These are phyloP conservation scores for Botrytis sinoallii DNA, from an alignment of 2,329 filamentous ascomycete genomes.

Conservation along the genomic window DNA sequence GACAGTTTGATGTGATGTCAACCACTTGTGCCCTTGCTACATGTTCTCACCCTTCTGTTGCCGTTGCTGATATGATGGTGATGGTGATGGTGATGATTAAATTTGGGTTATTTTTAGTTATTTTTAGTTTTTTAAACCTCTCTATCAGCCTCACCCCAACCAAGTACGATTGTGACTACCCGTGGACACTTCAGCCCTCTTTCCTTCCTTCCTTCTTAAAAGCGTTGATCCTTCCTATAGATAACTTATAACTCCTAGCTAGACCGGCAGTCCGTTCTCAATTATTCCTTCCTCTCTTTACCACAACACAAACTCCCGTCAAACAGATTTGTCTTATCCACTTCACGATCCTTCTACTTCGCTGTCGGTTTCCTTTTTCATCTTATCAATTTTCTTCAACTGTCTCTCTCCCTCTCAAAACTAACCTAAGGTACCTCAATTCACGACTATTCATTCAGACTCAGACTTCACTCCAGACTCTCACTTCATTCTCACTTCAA, in stretches of 20 bases:
- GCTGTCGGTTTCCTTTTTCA: not conserved
- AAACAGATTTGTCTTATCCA: not conserved
- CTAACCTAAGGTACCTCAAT: constrained; percentile 4
- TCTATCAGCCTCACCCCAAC: not conserved
- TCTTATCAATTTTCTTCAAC: not conserved
- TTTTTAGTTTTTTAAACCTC: not conserved
- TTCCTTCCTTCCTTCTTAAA: not conserved
- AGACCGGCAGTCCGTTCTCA: not conserved
- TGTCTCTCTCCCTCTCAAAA: not conserved
- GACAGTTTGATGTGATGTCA: not conserved
- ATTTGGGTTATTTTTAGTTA: not conserved
- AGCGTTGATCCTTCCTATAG: not conserved
- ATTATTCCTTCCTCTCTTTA: not conserved
- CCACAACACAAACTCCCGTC: not conserved
- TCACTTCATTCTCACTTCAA: not conserved
- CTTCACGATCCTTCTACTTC: not conserved
- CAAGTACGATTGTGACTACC: not conserved
- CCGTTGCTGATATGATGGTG: too few relatives aligned
- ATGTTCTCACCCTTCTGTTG: not conserved
- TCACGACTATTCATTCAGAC: not conserved
- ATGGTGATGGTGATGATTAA: not conserved
- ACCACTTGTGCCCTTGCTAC: not conserved
- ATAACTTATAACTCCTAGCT: not conserved
- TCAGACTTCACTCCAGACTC: not conserved
- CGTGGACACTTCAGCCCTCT: not conserved